Conservation (phyloP, 768 basidiomycete genomes). For the Lactifluus volemus region DNA sequence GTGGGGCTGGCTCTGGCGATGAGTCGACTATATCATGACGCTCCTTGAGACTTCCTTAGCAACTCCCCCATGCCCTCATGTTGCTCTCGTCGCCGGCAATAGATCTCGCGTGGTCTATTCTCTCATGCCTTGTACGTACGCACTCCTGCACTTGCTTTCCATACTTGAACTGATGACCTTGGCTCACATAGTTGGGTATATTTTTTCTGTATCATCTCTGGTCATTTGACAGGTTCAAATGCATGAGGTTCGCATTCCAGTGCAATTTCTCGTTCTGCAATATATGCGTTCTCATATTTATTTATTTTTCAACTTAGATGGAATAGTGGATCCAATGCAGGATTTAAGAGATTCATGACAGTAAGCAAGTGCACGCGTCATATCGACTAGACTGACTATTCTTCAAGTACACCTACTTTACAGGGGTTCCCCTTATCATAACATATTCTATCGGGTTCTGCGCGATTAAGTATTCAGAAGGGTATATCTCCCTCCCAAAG, state of each 20-base stretch:
- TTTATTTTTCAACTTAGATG: slow-evolving; percentile 36
- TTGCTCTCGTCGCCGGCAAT: slow-evolving; percentile 53
- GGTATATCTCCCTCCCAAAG: slow-evolving; percentile 40
- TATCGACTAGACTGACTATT: neutral
- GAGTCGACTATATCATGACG: neutral
- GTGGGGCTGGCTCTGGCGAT: neutral
- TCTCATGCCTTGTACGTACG: slow-evolving; percentile 41
- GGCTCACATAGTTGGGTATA: slow-evolving; percentile 35
- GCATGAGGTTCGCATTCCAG: slow-evolving; percentile 42
- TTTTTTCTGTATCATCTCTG: slow-evolving; percentile 68
- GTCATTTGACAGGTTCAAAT: slow-evolving; percentile 71
- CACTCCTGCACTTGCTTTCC: neutral
- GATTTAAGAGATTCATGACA: slow-evolving; percentile 82
- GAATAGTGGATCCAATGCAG: slow-evolving; percentile 58
- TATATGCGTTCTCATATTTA: neutral
- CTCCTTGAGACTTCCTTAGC: slow-evolving; percentile 8
- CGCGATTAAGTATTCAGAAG: slow-evolving; percentile 64
- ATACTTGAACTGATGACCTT: neutral
- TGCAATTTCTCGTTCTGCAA: neutral
- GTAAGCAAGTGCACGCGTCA: slow-evolving; percentile 32
- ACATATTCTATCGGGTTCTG: slow-evolving; percentile 54
- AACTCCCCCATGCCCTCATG: slow-evolving; percentile 31
- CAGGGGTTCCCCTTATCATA: slow-evolving; percentile 51
- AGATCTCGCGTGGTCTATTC: slow-evolving; percentile 52
- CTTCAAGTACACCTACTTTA: slow-evolving; percentile 59